phyloP scores from a whole-genome alignment of 1,139 yeast genomes.

The Lodderomyces metapsilosis region DNA sequence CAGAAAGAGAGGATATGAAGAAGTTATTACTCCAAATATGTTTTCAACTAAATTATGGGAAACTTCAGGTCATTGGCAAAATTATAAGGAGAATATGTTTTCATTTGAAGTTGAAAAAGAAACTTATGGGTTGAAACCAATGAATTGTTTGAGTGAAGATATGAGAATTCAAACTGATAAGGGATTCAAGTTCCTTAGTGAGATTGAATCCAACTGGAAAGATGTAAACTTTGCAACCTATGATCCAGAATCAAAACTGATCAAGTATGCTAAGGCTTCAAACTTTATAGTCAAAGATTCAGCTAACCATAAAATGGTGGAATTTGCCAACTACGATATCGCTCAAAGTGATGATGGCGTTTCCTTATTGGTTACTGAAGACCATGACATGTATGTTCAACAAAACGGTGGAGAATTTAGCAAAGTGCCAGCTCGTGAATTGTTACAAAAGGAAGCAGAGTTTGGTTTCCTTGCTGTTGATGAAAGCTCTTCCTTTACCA shows the following conservation, averaged over 20 bases:
- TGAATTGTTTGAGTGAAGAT: constrained; percentile 61
- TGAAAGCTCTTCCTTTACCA: constrained; percentile 1
- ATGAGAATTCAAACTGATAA: constrained; percentile 4
- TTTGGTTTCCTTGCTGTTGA: constrained; percentile 1
- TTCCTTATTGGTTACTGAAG: constrained; percentile 6
- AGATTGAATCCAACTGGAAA: constrained; percentile 5
- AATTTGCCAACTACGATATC: constrained; percentile 2
- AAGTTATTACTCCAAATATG: constrained; percentile 98
- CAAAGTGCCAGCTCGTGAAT: constrained; percentile 5
- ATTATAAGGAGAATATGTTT: constrained; percentile 96
- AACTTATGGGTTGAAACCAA: constrained; percentile 84
- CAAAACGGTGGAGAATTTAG: not conserved
- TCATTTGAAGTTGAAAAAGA: constrained; percentile 95
- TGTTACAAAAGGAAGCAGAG: not conserved
- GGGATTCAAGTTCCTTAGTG: constrained; percentile 4
- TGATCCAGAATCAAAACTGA: constrained; percentile 5
- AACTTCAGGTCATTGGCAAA: constrained; percentile 97
- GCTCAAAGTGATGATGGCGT: not conserved
- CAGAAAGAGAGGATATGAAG: constrained; percentile 90
- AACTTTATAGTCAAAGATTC: constrained; percentile 7
- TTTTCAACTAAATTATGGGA: constrained; percentile 95
- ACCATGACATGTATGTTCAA: constrained; percentile 9
- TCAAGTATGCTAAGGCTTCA: constrained; percentile 4
- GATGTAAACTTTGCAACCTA: constrained; percentile 6
- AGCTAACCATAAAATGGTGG: constrained; percentile 8